Percentiles rank a stretch among this genome's conserved stretches.
Evolutionary conservation across 2,329 filamentous ascomycete species (phyloP).

Genomic region (Dendrostoma leiphaemia): DNA sequence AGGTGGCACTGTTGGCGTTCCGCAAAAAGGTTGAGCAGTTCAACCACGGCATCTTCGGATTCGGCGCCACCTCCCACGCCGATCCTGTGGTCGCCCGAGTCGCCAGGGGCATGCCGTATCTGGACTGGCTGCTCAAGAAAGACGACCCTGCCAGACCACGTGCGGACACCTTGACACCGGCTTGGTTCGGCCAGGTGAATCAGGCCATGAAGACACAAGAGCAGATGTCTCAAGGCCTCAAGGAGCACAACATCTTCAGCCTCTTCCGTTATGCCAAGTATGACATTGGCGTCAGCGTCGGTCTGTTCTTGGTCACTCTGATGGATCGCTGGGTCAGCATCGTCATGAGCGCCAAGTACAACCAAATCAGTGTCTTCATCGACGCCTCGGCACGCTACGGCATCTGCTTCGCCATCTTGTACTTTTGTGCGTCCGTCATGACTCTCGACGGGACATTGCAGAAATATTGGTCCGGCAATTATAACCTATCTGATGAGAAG

Average conservation of each 20-base stretch:
- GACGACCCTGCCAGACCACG: constrained; percentile 26
- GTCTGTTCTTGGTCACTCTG: constrained; percentile 36
- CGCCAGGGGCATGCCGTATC: constrained; percentile 30
- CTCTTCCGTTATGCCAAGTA: constrained; percentile 34
- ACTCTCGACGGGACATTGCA: constrained; percentile 34
- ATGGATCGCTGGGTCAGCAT: constrained; percentile 38
- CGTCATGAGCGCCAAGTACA: constrained; percentile 30
- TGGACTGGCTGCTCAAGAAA: constrained; percentile 35
- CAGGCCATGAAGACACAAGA: constrained; percentile 33
- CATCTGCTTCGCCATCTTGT: constrained; percentile 37
- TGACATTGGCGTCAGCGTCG: constrained; percentile 35
- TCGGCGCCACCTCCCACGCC: constrained; percentile 9
- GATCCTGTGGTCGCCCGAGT: constrained; percentile 24
- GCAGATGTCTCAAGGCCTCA: constrained; percentile 33
- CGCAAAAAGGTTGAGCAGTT: constrained; percentile 33
- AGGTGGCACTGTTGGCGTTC: constrained; percentile 27
- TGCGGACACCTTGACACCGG: constrained; percentile 30
- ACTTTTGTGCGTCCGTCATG: constrained; percentile 38
- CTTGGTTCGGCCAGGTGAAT: constrained; percentile 34
- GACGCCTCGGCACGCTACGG: constrained; percentile 31
- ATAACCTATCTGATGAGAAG: constrained; percentile 32
- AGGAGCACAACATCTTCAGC: constrained; percentile 37
- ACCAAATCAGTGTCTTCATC: constrained; percentile 28
- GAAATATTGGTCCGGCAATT: constrained; percentile 34
- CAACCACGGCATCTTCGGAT: constrained; percentile 12